These are phyloP conservation scores for Martiniozyma abietophila DNA, from an alignment of 805 yeast species.

Conservation along the genomic window DNA sequence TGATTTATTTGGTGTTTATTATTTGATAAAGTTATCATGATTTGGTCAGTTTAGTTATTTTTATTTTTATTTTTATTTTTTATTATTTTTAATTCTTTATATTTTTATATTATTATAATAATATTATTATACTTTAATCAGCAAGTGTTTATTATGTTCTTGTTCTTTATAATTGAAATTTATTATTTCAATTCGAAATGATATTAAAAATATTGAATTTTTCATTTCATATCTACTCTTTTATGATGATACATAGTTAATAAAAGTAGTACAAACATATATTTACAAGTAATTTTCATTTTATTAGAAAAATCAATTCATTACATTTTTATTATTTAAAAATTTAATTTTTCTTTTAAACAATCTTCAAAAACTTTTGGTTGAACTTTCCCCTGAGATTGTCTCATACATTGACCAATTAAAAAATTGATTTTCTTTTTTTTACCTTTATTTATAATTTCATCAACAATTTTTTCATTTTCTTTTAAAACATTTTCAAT, in stretches of 20 bases:
- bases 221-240: too few relatives aligned
- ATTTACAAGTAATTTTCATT: background rate
- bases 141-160: too few relatives aligned
- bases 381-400: slow-evolving; percentile 54
- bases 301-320: too few relatives aligned
- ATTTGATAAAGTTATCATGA: slow-evolving; percentile 1
- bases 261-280: too few relatives aligned
- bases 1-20: background rate
- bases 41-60: slow-evolving; percentile 1
- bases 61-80: background rate
- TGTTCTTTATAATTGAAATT: too few relatives aligned
- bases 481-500: slow-evolving; percentile 29
- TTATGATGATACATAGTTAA: too few relatives aligned
- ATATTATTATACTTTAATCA: too few relatives aligned
- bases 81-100: slow-evolving; percentile 3
- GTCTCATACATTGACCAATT: slow-evolving; percentile 79
- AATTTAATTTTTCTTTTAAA: slow-evolving; percentile 15
- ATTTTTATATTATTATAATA: slow-evolving; percentile 3
- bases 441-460: slow-evolving; percentile 49
- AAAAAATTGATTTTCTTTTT: slow-evolving; percentile 61
- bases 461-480: slow-evolving; percentile 46
- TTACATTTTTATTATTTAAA: background rate
- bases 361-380: slow-evolving; percentile 19
- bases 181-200: too few relatives aligned
- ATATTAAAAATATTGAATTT: too few relatives aligned